Evolutionary conservation across 495 filamentous ascomycete genomes (phyloP).

Genomic region (Aspergillus sclerotioniger): DNA sequence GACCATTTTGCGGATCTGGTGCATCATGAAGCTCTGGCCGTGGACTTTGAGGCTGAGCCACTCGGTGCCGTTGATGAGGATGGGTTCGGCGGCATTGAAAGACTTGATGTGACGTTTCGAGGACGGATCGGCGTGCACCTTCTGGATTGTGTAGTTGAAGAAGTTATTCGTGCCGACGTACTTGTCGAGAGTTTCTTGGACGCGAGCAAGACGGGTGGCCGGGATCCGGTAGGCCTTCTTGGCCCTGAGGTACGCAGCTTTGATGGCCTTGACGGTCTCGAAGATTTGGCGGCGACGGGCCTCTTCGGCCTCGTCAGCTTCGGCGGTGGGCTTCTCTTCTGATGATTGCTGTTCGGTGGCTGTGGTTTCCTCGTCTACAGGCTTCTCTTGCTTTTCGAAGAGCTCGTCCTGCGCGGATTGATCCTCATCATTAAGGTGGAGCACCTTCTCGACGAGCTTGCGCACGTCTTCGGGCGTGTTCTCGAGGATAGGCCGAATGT

Average conservation of each 20-base stretch:
- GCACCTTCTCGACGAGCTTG: constrained; percentile 38
- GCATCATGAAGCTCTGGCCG: constrained; percentile 99
- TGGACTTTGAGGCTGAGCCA: constrained; percentile 96
- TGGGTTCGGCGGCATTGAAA: constrained; percentile 72
- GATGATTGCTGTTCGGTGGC: constrained; percentile 1
- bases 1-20: constrained; percentile 99
- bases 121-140: constrained; percentile 72
- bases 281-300: constrained; percentile 43
- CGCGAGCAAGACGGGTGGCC: constrained; percentile 61
- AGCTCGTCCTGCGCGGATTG: constrained; percentile 15
- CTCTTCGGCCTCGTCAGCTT: constrained; percentile 19
- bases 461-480: constrained; percentile 47
- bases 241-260: constrained; percentile 70
- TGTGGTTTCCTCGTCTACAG: constrained; percentile 4
- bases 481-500: constrained; percentile 71
- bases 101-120: constrained; percentile 86
- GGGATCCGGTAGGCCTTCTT: constrained; percentile 81
- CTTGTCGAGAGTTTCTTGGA: constrained; percentile 65
- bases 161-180: constrained; percentile 85
- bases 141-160: constrained; percentile 96
- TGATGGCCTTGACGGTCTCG: constrained; percentile 68
- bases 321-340: constrained; percentile 14
- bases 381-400: constrained; percentile 13
- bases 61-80: constrained; percentile 84
- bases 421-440: constrained; percentile 27